phyloP scores from a whole-genome alignment of 306 rosid genomes.

The Datisca glomerata region DNA sequence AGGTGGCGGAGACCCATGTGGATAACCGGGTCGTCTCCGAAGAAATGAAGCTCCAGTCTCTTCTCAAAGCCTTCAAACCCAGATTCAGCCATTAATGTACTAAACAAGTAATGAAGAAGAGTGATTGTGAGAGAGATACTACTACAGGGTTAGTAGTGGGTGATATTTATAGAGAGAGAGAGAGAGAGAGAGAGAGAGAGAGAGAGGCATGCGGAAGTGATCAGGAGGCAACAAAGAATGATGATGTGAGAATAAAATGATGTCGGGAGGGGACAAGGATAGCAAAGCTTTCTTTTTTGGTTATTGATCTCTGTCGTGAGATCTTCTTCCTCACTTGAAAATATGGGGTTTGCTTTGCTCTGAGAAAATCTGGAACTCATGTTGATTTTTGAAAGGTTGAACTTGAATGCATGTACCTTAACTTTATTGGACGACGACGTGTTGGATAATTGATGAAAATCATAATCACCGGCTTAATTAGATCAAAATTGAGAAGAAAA shows the following conservation, averaged over 20 bases:
- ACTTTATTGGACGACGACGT: too few relatives aligned
- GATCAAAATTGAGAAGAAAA: too few relatives aligned
- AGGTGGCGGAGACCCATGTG: constrained; percentile 56
- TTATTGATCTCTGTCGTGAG: too few relatives aligned
- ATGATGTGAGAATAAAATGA: constrained; percentile 85
- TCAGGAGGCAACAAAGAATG: constrained; percentile 91
- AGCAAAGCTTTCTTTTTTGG: too few relatives aligned
- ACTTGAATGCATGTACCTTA: too few relatives aligned
- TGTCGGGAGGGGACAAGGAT: too few relatives aligned
- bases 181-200: constrained; percentile 5
- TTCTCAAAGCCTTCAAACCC: constrained; percentile 16
- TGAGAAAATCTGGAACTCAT: too few relatives aligned
- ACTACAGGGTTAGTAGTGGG: constrained; percentile 3
- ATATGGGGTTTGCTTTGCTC: too few relatives aligned
- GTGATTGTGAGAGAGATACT: not conserved
- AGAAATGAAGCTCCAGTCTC: constrained; percentile 13
- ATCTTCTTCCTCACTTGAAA: too few relatives aligned
- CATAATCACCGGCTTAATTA: too few relatives aligned
- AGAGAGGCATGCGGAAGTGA: constrained; percentile 62
- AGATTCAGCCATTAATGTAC: constrained; percentile 6
- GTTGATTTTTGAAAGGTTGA: too few relatives aligned
- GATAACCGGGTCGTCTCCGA: constrained; percentile 1
- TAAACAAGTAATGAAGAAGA: not conserved
- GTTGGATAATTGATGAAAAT: too few relatives aligned
- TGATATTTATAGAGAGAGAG: constrained; percentile 45